phyloP scores from a whole-genome alignment of 306 rosid genomes.

The Pterocarpus santalinus region DNA sequence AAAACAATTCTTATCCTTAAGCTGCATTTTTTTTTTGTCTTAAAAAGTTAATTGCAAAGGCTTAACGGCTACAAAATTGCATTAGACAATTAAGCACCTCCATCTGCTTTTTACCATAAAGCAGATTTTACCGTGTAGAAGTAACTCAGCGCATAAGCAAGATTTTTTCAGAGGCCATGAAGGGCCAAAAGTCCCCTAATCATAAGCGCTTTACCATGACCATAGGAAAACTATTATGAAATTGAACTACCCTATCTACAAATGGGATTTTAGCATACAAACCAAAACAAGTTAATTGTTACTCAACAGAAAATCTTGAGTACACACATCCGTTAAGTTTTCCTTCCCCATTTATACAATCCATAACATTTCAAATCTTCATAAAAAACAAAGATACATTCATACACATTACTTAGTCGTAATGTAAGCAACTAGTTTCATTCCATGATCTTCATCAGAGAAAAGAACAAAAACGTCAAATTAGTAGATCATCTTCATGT shows the following conservation, averaged over 20 bases:
- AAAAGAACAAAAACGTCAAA: conserved; percentile 52
- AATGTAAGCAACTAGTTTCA: conserved; percentile 46
- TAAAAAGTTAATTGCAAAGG: too few species aligned
- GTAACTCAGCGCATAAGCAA: too few species aligned
- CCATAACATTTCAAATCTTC: conserved; percentile 50
- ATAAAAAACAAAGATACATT: conserved; percentile 40
- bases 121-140: too few species aligned
- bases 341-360: conserved; percentile 55
- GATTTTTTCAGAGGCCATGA: too few species aligned
- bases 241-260: neutral
- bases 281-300: conserved; percentile 54
- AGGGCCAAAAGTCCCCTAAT: neutral
- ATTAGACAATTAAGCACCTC: too few species aligned
- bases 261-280: conserved; percentile 32
- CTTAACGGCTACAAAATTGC: too few species aligned
- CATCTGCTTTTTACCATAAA: too few species aligned
- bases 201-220: neutral
- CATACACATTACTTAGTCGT: conserved; percentile 54
- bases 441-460: conserved; percentile 37
- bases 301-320: conserved; percentile 47
- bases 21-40: too few species aligned
- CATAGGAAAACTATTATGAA: conserved; percentile 13
- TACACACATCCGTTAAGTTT: conserved; percentile 49
- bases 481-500: conserved; percentile 40
- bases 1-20: too few species aligned